Conservation (phyloP, 495 filamentous ascomycete genomes). For the Parathielavia hyrcaniae region DNA sequence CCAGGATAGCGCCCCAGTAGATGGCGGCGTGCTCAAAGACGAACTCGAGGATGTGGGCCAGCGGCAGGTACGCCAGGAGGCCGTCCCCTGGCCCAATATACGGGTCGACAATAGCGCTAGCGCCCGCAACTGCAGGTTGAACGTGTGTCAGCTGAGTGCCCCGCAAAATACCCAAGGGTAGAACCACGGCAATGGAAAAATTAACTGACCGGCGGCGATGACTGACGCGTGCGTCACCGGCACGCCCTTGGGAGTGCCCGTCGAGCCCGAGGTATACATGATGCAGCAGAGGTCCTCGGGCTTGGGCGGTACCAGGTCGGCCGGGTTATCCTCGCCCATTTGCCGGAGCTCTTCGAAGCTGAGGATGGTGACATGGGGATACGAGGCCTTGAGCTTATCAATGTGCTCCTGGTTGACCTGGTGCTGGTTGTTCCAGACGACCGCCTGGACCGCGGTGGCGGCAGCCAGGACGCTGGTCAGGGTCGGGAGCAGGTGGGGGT, state of each 20-base stretch:
- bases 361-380: conserved; percentile 62
- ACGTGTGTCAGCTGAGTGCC: conserved; percentile 10
- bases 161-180: neutral
- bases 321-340: conserved; percentile 73
- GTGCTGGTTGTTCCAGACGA: conserved; percentile 83
- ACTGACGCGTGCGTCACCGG: conserved; percentile 84
- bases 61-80: conserved; percentile 84
- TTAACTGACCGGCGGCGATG: conserved; percentile 67
- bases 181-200: too few relatives aligned
- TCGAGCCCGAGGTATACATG: conserved; percentile 99
- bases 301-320: conserved; percentile 71
- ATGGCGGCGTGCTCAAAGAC: conserved; percentile 92
- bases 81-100: conserved; percentile 83
- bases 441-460: conserved; percentile 66
- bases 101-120: conserved; percentile 74
- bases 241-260: conserved; percentile 92
- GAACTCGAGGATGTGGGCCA: conserved; percentile 94
- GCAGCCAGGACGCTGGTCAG: conserved; percentile 75
- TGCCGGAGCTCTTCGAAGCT: conserved; percentile 83
- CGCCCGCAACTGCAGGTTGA: conserved; percentile 63
- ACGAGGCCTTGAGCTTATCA: conserved; percentile 67
- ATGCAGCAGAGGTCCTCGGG: conserved; percentile 93
- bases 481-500: conserved; percentile 74
- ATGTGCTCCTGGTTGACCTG: conserved; percentile 72
- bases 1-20: conserved; percentile 95